Base-by-base conservation (phyloP, 2,329 filamentous ascomycete genomes). In the Oidium heveae region DNA sequence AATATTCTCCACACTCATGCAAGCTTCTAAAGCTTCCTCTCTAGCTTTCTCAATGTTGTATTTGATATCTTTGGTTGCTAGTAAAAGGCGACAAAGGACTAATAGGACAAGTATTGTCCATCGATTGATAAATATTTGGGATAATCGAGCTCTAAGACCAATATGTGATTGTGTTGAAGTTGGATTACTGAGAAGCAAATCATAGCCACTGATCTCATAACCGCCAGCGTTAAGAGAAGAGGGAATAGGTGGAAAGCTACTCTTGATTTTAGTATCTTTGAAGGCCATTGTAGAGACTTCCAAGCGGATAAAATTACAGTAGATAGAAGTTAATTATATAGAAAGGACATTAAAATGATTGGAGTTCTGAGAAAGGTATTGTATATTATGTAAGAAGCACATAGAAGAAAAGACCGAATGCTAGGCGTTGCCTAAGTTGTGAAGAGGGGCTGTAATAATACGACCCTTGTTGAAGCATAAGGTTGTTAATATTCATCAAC, bases 121-220 rank as follows among this genome's bases (percentile, higher is more conserved):
- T 68, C 85, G 79, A 72, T 98, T 96, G 71, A 98, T 80, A 87
- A 89, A 95, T 67, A 93, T 76, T 72, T 98, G 91, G 54, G 91
- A 96, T 63, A 96, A 75, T 63, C 88, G 82, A 62, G 89, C 82
- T 64, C 80, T 79, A 64, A 95, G 79, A 62, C 88, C 87, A 59
- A 98, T 83, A 67, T 96, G 96, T 58, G 91, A 89, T 59, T 87
- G 95, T 64, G 84, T 75, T 65, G 77, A 77, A 66, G 77, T 77
- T 67, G 78, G 75, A 59, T 83, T 80, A 66, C 73, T 73, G 66
- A 75, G 65, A 52, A 58, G 58, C 20, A 54, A 37, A 33, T 53
- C 37, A 13, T 39, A 36, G 24, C 22, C 12, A 18, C 59, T 37
- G 60, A 65, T 59, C 58, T 63, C 63, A 55, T 63, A 60, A 55